Conservation (phyloP, 2,329 filamentous ascomycete species). For the Cercospora zeina region DNA sequence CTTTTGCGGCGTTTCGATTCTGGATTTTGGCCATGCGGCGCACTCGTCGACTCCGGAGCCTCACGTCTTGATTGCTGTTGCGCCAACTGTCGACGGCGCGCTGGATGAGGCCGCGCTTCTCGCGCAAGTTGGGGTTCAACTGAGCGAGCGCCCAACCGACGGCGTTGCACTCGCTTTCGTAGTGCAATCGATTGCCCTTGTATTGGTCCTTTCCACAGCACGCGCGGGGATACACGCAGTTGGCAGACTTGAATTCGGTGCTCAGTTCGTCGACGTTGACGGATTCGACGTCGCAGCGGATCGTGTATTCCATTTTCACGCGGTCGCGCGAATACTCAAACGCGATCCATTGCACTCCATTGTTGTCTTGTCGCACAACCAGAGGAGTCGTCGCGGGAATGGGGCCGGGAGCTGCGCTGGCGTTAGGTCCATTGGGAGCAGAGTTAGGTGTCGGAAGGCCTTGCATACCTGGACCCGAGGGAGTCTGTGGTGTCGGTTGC, state of each 20-base stretch:
- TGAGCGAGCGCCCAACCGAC: slow-evolving; percentile 99
- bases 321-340: slow-evolving; percentile 97
- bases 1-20: slow-evolving; percentile 56
- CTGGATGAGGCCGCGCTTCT: slow-evolving; percentile 94
- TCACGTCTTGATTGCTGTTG: slow-evolving; percentile 96
- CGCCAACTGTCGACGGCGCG: slow-evolving; percentile 97
- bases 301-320: slow-evolving; percentile 99
- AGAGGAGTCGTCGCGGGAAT: slow-evolving; percentile 95
- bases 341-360: slow-evolving; percentile 97
- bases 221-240: slow-evolving; percentile 94
- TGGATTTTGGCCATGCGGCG: slow-evolving; percentile 95
- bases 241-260: slow-evolving; percentile 92
- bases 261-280: slow-evolving; percentile 85
- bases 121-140: slow-evolving; percentile 83
- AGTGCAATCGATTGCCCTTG: slow-evolving; percentile 89
- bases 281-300: slow-evolving; percentile 95
- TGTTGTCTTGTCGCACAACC: slow-evolving; percentile 90
- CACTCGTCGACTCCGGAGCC: slow-evolving; percentile 85
- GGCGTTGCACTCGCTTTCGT: slow-evolving; percentile 98
- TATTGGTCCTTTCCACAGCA: slow-evolving; percentile 96
- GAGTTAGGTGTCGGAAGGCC: slow-evolving; percentile 25
- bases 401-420: slow-evolving; percentile 89
- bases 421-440: slow-evolving; percentile 62
- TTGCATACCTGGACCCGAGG: slow-evolving; percentile 38
- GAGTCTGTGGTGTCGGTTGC: slow-evolving; percentile 36